A percentile compares a stretch with the other conserved stretches of the same genome.
Conservation (phyloP, 1,284 basidiomycete species). For the Lignosus rhinocerotis region DNA sequence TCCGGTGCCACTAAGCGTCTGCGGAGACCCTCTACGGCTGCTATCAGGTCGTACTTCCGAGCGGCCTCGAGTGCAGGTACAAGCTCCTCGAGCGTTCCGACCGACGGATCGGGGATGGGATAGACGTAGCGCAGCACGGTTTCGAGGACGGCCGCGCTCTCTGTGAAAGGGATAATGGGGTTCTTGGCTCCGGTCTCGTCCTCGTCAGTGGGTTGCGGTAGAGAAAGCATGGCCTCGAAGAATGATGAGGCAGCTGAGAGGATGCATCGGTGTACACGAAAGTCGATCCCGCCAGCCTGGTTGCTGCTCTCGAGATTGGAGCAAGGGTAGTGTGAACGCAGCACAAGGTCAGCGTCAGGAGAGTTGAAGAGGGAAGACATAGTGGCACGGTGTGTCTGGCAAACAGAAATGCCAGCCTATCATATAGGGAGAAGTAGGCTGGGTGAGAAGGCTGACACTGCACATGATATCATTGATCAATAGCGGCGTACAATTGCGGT, state of each 20-base stretch:
- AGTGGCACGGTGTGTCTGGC: background rate
- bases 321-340: slow-evolving; percentile 41
- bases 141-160: slow-evolving; percentile 45
- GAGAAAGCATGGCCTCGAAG: slow-evolving; percentile 66
- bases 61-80: slow-evolving; percentile 53
- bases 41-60: slow-evolving; percentile 62
- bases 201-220: slow-evolving; percentile 48
- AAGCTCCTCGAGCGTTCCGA: slow-evolving; percentile 51
- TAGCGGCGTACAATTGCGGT: too few relatives aligned
- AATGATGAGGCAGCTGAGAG: slow-evolving; percentile 64
- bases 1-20: slow-evolving; percentile 48
- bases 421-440: background rate
- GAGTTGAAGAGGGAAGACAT: slow-evolving; percentile 40
- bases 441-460: background rate
- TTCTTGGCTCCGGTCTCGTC: slow-evolving; percentile 6
- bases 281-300: slow-evolving; percentile 39
- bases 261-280: slow-evolving; percentile 62
- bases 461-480: background rate
- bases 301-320: background rate
- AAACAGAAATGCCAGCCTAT: background rate
- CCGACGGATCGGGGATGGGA: slow-evolving; percentile 34
- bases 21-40: slow-evolving; percentile 49
- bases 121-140: slow-evolving; percentile 54
- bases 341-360: slow-evolving; percentile 54
- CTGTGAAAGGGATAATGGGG: slow-evolving; percentile 59